A percentile compares a stretch with the other conserved stretches of the same genome.
These are phyloP conservation scores for Vigna hirtella DNA, from an alignment of 306 rosid genomes.

Conservation along the genomic window DNA sequence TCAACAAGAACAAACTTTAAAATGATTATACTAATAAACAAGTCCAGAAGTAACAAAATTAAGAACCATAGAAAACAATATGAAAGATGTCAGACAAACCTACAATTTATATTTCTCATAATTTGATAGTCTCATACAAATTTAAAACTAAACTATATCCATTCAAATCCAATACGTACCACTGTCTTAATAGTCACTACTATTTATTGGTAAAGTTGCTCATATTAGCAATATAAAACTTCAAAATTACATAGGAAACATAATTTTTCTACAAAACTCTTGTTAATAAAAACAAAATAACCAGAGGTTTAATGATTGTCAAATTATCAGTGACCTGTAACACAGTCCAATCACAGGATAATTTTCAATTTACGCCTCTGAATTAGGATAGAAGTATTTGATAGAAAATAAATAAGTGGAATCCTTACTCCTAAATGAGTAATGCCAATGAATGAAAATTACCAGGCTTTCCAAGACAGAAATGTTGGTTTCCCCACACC, in stretches of 20 bases:
- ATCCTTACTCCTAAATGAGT: not conserved
- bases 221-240: not conserved
- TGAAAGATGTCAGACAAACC: conserved; percentile 35
- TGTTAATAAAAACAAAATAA: conserved; percentile 24
- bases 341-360: conserved; percentile 34
- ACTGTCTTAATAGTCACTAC: conserved; percentile 26
- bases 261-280: conserved; percentile 13
- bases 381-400: conserved; percentile 13
- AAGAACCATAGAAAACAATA: conserved; percentile 26
- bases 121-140: not conserved
- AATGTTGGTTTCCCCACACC: conserved; percentile 88
- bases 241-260: not conserved
- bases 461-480: conserved; percentile 87
- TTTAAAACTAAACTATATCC: conserved; percentile 32
- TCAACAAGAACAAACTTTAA: conserved; percentile 24
- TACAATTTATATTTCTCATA: conserved; percentile 1
- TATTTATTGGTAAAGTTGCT: conserved; percentile 26
- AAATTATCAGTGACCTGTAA: conserved; percentile 29
- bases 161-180: conserved; percentile 32
- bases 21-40: conserved; percentile 26
- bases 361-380: conserved; percentile 27
- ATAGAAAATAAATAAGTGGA: conserved; percentile 28
- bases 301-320: conserved; percentile 28
- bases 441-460: conserved; percentile 46
- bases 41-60: conserved; percentile 30